Percentiles rank a stretch among this genome's conserved stretches.
Conservation (phyloP, 2,329 filamentous ascomycete genomes). For the Aspergillus latus region DNA sequence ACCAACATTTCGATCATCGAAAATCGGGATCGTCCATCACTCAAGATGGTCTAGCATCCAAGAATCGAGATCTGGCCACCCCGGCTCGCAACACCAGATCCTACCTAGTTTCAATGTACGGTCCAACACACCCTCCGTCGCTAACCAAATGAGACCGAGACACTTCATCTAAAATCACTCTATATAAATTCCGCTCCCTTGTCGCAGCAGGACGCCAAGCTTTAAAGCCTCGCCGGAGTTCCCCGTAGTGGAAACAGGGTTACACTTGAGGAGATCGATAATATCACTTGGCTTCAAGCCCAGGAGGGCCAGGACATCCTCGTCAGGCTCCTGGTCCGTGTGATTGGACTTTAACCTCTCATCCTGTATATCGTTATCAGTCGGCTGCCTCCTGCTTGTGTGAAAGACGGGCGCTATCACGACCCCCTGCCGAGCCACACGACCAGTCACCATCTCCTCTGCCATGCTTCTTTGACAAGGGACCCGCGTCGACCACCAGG, state of each 20-base stretch:
- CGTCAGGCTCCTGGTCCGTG: neutral
- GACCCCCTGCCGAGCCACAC: conserved; percentile 8
- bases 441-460: conserved; percentile 1
- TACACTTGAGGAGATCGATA: conserved; percentile 9
- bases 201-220: conserved; percentile 9
- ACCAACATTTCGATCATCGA: neutral
- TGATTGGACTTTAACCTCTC: conserved; percentile 4
- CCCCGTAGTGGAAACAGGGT: conserved; percentile 12
- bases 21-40: neutral
- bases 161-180: neutral
- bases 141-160: neutral
- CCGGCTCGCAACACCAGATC: neutral
- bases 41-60: neutral
- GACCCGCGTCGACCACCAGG: neutral
- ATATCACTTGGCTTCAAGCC: conserved; percentile 11
- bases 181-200: neutral
- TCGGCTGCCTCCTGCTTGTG: conserved; percentile 1
- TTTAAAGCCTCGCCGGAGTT: conserved; percentile 7
- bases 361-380: conserved; percentile 5
- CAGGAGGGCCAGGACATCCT: neutral
- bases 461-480: neutral
- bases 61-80: neutral
- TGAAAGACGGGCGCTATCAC: neutral
- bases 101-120: neutral
- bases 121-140: neutral